Base-by-base conservation (phyloP, 495 filamentous ascomycete genomes). In the Astrothelium subdiscretum region DNA sequence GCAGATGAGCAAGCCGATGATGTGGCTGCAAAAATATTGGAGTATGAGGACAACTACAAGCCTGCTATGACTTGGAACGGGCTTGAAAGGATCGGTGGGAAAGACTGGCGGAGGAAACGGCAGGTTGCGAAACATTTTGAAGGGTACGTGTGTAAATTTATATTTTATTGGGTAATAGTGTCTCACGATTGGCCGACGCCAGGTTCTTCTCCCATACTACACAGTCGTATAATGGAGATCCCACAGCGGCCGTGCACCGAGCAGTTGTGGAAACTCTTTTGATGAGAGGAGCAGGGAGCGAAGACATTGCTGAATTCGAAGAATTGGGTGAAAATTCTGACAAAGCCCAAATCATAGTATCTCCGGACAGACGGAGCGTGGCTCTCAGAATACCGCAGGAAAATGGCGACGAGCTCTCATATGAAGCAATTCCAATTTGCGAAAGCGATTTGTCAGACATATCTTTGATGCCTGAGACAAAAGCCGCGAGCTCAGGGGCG, bases 31-130 rank as follows among this genome's bases (percentile, higher is more conserved):
- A 24, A 29, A 26, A 20, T 3, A 54, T 12, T 5, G 24, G 22
- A 27, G 8, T 8, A n/a, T 27, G 22, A 58, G 27, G 42, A 63
- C 32, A 59, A 69, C 3, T 91, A 91, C 69, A 67, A 72, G 57
- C 80, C 81, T 29, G 86, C 88, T 58, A 72, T 75, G 32, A 79
- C 74, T 6, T 83, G 78, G 71, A 76, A 83, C 10, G 83, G 78
- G 0, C 73, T 92, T 59, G 74, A 82, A 59, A 72, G 72, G 32
- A 76, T 91, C 22, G 87, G 77, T 6, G 67, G 67, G 31, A 75
- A 73, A 32, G 65, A 72, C 32, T 86, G 79, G 80, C 74, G 31
- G 57, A 57, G 38, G 67, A 75, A 18, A 58, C 22, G 57, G 54
- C 62, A 68, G 54, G 40, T 44, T 58, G 58, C 66, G 61, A 64